A percentile compares a stretch with the other conserved stretches of the same genome.
Conservation (phyloP, 1,284 basidiomycete genomes). For the Cerioporus squamosus region DNA sequence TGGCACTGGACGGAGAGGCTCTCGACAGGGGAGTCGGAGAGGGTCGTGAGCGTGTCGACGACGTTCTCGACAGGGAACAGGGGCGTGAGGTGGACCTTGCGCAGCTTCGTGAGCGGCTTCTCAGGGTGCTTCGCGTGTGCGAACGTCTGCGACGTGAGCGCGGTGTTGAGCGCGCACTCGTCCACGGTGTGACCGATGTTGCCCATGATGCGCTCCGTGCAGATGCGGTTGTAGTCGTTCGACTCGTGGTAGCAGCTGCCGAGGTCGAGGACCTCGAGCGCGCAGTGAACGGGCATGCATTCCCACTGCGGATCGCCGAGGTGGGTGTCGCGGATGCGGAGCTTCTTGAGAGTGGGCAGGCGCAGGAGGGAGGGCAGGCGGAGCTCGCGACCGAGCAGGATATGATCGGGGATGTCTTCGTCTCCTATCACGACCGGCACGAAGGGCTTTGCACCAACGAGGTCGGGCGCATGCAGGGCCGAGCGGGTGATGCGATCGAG, state of each 20-base stretch:
- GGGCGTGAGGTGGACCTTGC: conserved; percentile 60
- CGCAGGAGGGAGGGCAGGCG: conserved; percentile 66
- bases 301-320: conserved; percentile 66
- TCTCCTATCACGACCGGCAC: conserved; percentile 64
- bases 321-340: conserved; percentile 71
- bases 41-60: conserved; percentile 59
- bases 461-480: conserved; percentile 58
- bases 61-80: conserved; percentile 65
- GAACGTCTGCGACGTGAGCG: conserved; percentile 49
- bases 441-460: conserved; percentile 53
- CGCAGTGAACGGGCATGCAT: conserved; percentile 49
- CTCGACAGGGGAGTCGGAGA: conserved; percentile 66
- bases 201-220: conserved; percentile 62
- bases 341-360: conserved; percentile 60
- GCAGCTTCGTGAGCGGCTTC: conserved; percentile 55
- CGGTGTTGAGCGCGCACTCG: conserved; percentile 57
- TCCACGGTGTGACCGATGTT: conserved; percentile 57
- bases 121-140: conserved; percentile 44
- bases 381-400: conserved; percentile 58
- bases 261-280: conserved; percentile 61
- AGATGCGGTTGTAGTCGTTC: conserved; percentile 54
- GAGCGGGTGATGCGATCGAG: conserved; percentile 71
- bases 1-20: conserved; percentile 60
- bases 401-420: conserved; percentile 61
- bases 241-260: conserved; percentile 60